These are phyloP conservation scores for Leccinum uliginosum DNA, from an alignment of 768 basidiomycete genomes.

Conservation along the genomic window DNA sequence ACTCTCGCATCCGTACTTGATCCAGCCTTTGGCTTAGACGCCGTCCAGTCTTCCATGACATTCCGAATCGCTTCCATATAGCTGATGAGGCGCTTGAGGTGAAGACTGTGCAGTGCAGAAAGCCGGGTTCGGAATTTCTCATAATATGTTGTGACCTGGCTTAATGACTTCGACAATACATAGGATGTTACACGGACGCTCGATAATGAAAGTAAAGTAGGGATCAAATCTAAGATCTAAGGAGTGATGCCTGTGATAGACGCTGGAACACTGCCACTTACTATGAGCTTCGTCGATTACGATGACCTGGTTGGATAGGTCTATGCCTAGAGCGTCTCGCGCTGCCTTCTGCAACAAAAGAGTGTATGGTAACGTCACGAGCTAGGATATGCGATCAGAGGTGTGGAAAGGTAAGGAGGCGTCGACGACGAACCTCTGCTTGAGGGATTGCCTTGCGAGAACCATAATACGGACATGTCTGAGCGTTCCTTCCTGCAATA, in stretches of 20 bases:
- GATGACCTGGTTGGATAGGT: conserved; percentile 78
- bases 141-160: conserved; percentile 76
- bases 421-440: conserved; percentile 61
- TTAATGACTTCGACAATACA: conserved; percentile 56
- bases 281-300: conserved; percentile 97
- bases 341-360: conserved; percentile 79
- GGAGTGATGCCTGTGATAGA: conserved; percentile 3
- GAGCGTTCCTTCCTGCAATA: conserved; percentile 55
- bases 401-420: background rate
- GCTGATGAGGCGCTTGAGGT: conserved; percentile 72
- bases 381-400: conserved; percentile 36
- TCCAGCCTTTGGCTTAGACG: conserved; percentile 16
- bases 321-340: conserved; percentile 83
- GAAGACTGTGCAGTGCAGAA: conserved; percentile 64
- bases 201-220: conserved; percentile 84
- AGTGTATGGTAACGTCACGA: conserved; percentile 93
- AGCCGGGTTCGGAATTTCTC: conserved; percentile 75
- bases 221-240: conserved; percentile 82
- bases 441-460: conserved; percentile 83
- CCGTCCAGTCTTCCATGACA: conserved; percentile 51
- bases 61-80: conserved; percentile 68
- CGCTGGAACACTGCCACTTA: conserved; percentile 36
- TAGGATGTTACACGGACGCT: conserved; percentile 58
- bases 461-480: conserved; percentile 91
- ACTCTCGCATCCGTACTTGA: conserved; percentile 20